phyloP scores from a whole-genome alignment of 352 stramenopile genomes.

The Globisporangium okanoganense region DNA sequence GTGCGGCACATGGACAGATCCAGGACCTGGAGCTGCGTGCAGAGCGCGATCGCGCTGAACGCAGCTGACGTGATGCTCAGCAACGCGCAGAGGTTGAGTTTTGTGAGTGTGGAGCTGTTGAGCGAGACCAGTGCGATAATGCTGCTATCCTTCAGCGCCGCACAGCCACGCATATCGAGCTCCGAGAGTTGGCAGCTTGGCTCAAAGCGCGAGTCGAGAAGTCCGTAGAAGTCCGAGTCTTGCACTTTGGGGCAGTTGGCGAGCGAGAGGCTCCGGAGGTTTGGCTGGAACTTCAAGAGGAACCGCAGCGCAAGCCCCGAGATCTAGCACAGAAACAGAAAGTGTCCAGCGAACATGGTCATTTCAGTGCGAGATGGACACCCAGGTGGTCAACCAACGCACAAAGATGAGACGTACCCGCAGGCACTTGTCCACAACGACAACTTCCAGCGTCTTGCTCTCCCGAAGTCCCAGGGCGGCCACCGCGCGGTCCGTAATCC shows the following conservation, averaged over 20 bases:
- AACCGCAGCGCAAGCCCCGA: constrained; percentile 51
- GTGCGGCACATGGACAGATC: constrained; percentile 75
- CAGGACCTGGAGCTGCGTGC: constrained; percentile 48
- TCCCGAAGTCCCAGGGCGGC: constrained; percentile 43
- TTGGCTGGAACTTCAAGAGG: constrained; percentile 50
- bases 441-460: constrained; percentile 26
- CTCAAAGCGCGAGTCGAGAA: constrained; percentile 8
- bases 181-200: constrained; percentile 24
- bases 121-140: constrained; percentile 37
- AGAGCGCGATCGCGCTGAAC: constrained; percentile 61
- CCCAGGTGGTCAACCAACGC: neutral
- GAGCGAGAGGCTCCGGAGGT: constrained; percentile 46
- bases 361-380: neutral
- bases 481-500: constrained; percentile 66
- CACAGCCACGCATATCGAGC: constrained; percentile 55
- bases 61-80: constrained; percentile 39
- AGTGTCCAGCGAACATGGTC: neutral
- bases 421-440: constrained; percentile 61
- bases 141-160: constrained; percentile 42
- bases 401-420: constrained; percentile 31
- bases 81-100: constrained; percentile 63
- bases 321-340: constrained; percentile 25
- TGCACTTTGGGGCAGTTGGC: constrained; percentile 63
- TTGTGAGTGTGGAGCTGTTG: constrained; percentile 45
- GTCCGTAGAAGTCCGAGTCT: constrained; percentile 35